phyloP scores from a whole-genome alignment of 2,329 filamentous ascomycete genomes.

The Chrysoporthe deuterocubensis region DNA sequence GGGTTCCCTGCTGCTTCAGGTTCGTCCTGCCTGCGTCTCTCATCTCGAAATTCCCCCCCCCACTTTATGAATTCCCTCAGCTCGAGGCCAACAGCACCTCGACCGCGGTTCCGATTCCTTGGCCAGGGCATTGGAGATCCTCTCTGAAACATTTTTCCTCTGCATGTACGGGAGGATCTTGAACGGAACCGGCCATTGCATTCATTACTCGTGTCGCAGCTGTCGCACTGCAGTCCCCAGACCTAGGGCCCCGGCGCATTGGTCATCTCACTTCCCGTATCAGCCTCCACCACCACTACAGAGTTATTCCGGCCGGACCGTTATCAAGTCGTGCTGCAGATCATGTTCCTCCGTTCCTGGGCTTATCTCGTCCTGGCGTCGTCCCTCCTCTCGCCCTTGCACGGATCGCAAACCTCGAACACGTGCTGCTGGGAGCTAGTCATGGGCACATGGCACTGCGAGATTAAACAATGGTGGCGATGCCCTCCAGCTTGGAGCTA shows the following conservation, averaged over 20 bases:
- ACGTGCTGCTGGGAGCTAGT: not conserved
- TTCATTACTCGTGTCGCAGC: not conserved
- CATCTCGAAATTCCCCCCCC: constrained; percentile 1
- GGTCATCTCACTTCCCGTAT: not conserved
- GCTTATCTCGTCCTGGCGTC: constrained; percentile 11
- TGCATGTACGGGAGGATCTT: not conserved
- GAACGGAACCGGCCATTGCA: not conserved
- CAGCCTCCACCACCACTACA: not conserved
- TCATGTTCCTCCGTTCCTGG: not conserved
- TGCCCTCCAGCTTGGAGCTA: not conserved
- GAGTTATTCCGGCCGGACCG: not conserved
- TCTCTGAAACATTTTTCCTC: not conserved
- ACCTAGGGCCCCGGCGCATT: not conserved
- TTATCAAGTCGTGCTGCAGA: not conserved
- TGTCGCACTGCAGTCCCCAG: not conserved
- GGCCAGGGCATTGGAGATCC: not conserved
- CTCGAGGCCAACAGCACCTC: not conserved
- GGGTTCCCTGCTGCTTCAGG: not conserved
- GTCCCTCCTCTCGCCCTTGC: not conserved
- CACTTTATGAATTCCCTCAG: not conserved
- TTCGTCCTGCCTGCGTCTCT: not conserved
- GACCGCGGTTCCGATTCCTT: not conserved
- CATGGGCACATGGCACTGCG: not conserved
- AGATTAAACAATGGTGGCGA: not conserved
- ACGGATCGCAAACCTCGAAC: not conserved